Evolutionary conservation across 2,329 filamentous ascomycete species (phyloP).

Genomic region (Trichoderma atrobrunneum): DNA sequence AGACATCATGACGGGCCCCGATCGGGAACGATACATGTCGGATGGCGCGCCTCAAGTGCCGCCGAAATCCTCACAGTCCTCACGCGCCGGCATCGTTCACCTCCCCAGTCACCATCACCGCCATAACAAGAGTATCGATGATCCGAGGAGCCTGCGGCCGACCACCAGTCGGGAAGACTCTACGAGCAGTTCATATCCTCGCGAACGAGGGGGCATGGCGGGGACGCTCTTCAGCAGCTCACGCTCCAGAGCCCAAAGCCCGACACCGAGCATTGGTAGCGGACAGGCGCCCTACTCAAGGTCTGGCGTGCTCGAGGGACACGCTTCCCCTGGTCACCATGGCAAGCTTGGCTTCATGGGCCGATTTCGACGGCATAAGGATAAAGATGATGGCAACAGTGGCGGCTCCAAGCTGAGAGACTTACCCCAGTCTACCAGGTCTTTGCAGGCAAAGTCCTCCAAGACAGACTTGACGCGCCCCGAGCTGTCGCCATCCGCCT

Average conservation of each 20-base stretch:
- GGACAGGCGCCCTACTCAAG: slow-evolving; percentile 47
- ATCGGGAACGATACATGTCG: slow-evolving; percentile 62
- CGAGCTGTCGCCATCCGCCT: slow-evolving; percentile 39
- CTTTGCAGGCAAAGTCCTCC: slow-evolving; percentile 50
- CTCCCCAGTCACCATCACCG: slow-evolving; percentile 62
- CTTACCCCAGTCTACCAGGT: slow-evolving; percentile 52
- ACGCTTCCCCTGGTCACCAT: slow-evolving; percentile 57
- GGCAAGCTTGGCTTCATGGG: slow-evolving; percentile 51
- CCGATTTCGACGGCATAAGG: slow-evolving; percentile 50
- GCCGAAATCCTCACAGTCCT: slow-evolving; percentile 61
- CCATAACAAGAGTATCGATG: slow-evolving; percentile 69
- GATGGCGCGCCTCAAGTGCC: slow-evolving; percentile 48
- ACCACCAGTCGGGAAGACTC: slow-evolving; percentile 70
- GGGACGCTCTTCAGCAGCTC: slow-evolving; percentile 43
- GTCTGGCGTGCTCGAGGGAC: slow-evolving; percentile 49
- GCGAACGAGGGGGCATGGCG: slow-evolving; percentile 50
- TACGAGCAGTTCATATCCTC: slow-evolving; percentile 45
- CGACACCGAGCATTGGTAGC: slow-evolving; percentile 73
- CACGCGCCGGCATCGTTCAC: slow-evolving; percentile 60
- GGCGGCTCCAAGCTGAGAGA: slow-evolving; percentile 42
- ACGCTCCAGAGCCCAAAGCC: slow-evolving; percentile 69
- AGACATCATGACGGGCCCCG: slow-evolving; percentile 64
- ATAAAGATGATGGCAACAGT: slow-evolving; percentile 50
- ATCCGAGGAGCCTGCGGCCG: slow-evolving; percentile 65
- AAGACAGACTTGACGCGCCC: slow-evolving; percentile 45